phyloP scores from a whole-genome alignment of 495 filamentous ascomycete genomes.

The Podospora appendiculata region DNA sequence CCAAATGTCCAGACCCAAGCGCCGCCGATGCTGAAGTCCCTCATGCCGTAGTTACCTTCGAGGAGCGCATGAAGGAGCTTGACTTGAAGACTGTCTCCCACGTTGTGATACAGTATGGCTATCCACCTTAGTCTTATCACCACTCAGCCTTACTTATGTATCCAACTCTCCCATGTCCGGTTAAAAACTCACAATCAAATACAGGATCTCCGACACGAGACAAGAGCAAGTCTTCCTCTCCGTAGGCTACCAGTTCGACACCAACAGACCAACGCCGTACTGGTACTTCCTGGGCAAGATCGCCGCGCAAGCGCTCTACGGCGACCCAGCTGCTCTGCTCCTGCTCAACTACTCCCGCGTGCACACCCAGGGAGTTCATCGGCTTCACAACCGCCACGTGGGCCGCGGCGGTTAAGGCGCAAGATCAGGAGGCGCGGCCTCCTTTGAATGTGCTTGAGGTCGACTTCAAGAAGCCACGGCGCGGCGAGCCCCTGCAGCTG shows the following conservation, averaged over 20 bases:
- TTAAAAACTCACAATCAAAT: not conserved
- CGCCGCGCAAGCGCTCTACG: not conserved
- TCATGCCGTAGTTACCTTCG: not conserved
- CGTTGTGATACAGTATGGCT: not conserved
- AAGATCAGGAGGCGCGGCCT: not conserved
- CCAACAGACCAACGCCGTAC: not conserved
- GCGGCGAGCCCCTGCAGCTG: not conserved
- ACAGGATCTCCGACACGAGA: not conserved
- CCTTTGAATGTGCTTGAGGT: not conserved
- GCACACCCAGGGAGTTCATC: not conserved
- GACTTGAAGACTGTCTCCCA: not conserved
- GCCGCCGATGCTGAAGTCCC: not conserved
- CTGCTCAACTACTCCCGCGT: not conserved
- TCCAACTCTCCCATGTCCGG: too few relatives aligned
- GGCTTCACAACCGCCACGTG: not conserved
- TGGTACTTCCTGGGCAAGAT: conserved; percentile 3
- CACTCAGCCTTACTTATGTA: too few relatives aligned
- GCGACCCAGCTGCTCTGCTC: not conserved
- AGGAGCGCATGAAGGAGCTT: not conserved
- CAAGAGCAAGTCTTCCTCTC: not conserved
- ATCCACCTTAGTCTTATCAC: not conserved
- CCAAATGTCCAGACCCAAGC: not conserved
- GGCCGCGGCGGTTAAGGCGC: not conserved
- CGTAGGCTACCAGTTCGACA: conserved; percentile 3
- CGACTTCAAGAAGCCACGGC: conserved; percentile 2